Base-by-base conservation (phyloP, 2,329 filamentous ascomycete species). In the Talaromyces amestolkiae region DNA sequence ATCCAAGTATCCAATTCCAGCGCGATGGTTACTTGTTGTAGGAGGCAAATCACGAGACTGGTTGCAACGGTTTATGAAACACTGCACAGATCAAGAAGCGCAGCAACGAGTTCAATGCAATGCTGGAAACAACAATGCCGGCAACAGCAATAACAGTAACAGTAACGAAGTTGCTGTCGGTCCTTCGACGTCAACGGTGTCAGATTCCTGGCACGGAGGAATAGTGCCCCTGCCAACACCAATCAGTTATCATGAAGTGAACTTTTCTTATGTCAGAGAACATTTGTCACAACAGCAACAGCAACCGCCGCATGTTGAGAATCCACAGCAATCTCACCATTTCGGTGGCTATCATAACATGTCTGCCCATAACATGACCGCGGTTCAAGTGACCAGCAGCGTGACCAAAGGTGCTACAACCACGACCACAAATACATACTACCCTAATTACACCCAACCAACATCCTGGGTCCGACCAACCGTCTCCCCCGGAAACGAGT, bases 1-100 rank as follows among this genome's bases (percentile, higher is more conserved):
- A 22, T 69, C 70, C 11, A 76, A 76, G 59, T 77, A 75, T 65
- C 72, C 69, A 39, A 74, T 77, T 22, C 76, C 76, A 17, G 70
- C 68, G 59, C 70, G 75, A 49, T 77, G 76, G 76, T 69, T 74
- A 45, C 69, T 72, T 37, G 70, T 77, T 15, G 68, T 77, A 8
- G 75, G 69, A 2, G 70, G 72, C 33, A 76, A 74, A 63, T 71
- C 71, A 31, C 71, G 75, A 49, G 69, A 74, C 58, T 77, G 75
- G 74, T 73, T 75, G 24, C 72, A 75, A 11, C 70, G 71, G 22
- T 65, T 77, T 41, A 70, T 74, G 51, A 68, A 70, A 45, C 69
- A 70, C 27, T 70, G 70, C 43, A 67, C n/a, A 65, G 66, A 65
- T 19, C 19, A 67, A 67, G 27, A 66, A 58, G 27, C 37, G 13